Percentiles rank a stretch among this genome's conserved stretches.
phyloP scores from a whole-genome alignment of 352 stramenopile genomes.

The Pythium periplocum region DNA sequence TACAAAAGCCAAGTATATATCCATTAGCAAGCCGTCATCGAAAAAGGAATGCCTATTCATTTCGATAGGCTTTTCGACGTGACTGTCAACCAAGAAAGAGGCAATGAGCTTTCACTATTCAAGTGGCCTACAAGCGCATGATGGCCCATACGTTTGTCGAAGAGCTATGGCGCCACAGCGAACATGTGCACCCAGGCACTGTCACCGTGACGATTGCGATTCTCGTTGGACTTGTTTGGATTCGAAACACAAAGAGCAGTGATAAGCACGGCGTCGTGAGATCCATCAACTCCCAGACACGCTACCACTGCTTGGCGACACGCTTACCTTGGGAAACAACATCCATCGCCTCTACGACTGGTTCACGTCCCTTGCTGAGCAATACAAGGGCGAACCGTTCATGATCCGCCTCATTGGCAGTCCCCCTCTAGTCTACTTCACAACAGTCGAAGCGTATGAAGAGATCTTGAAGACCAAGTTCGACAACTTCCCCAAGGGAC shows the following conservation, averaged over 20 bases:
- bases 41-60: too few relatives aligned
- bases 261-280: too few relatives aligned
- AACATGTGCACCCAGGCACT: too few relatives aligned
- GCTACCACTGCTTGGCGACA: conserved; percentile 14
- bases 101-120: not conserved
- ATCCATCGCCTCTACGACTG: conserved; percentile 23
- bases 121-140: too few relatives aligned
- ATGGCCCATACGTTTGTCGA: too few relatives aligned
- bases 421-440: conserved; percentile 19
- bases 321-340: conserved; percentile 14
- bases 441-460: conserved; percentile 23
- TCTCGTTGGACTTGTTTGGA: too few relatives aligned
- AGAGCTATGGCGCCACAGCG: too few relatives aligned
- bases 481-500: conserved; percentile 11
- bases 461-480: conserved; percentile 23
- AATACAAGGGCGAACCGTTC: conserved; percentile 21
- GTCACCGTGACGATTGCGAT: too few relatives aligned
- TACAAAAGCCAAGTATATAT: too few relatives aligned
- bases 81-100: not conserved
- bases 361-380: conserved; percentile 16
- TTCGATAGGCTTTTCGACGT: not conserved
- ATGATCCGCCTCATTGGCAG: conserved; percentile 20
- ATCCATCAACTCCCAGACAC: not conserved
- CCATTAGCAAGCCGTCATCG: too few relatives aligned
- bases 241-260: too few relatives aligned